phyloP scores from a whole-genome alignment of 345 rosid species.

The Euphorbia pulcherrima region DNA sequence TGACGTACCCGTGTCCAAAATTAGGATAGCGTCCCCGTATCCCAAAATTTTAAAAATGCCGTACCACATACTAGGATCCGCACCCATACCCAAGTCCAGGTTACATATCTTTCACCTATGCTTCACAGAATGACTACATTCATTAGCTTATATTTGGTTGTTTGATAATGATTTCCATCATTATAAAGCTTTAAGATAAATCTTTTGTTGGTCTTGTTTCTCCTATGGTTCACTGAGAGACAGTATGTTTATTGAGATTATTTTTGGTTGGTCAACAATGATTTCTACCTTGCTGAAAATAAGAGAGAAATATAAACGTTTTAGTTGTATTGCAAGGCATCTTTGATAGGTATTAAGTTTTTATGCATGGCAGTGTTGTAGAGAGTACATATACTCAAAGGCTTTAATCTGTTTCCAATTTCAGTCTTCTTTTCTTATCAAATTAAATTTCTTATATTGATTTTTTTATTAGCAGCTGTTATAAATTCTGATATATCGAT shows the following conservation, averaged over 20 bases:
- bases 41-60: no score
- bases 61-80: no score
- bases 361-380: neutral
- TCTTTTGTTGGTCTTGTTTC: conserved; percentile 5
- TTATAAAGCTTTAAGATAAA: neutral
- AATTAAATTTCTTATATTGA: conserved; percentile 1
- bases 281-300: neutral
- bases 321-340: neutral
- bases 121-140: neutral
- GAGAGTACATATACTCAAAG: neutral
- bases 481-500: neutral
- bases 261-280: neutral
- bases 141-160: neutral
- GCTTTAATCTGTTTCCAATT: neutral
- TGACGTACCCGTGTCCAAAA: no score
- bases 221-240: neutral
- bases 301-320: neutral
- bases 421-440: neutral
- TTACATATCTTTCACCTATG: neutral
- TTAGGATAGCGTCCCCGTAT: no score
- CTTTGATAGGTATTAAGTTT: no score
- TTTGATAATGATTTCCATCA: neutral
- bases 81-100: no score
- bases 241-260: neutral
- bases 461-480: conserved; percentile 3